These are phyloP conservation scores for Phytophthora boehmeriae DNA, from an alignment of 352 stramenopile genomes.

Conservation along the genomic window DNA sequence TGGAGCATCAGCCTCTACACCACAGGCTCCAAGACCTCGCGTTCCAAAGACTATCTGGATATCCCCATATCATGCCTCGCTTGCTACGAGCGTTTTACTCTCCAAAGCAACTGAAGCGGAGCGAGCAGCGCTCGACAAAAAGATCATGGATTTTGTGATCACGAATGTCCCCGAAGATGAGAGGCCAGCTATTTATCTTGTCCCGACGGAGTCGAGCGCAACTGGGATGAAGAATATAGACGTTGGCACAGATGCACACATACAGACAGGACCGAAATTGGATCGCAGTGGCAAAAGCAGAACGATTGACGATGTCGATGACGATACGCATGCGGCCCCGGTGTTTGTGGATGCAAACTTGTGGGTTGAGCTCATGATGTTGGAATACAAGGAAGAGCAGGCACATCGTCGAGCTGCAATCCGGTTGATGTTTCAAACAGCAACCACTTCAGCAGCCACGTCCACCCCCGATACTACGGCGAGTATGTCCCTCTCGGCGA, in stretches of 20 bases:
- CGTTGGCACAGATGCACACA: slow-evolving; percentile 5
- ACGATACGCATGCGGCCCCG: background rate
- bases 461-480: slow-evolving; percentile 17
- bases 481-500: slow-evolving; percentile 26
- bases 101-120: slow-evolving; percentile 73
- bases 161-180: slow-evolving; percentile 70
- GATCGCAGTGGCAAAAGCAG: slow-evolving; percentile 13
- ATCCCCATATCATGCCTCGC: slow-evolving; percentile 71
- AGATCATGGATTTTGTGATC: slow-evolving; percentile 69
- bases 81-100: slow-evolving; percentile 76
- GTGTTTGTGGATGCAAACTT: slow-evolving; percentile 81
- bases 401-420: slow-evolving; percentile 89
- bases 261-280: slow-evolving; percentile 18
- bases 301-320: slow-evolving; percentile 11
- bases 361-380: slow-evolving; percentile 89
- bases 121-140: slow-evolving; percentile 58
- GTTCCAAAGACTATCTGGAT: slow-evolving; percentile 86
- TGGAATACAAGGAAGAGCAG: slow-evolving; percentile 93
- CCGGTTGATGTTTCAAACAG: slow-evolving; percentile 93
- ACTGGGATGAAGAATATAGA: background rate
- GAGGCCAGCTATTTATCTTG: slow-evolving; percentile 49
- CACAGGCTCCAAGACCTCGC: background rate
- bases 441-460: slow-evolving; percentile 42
- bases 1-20: background rate
- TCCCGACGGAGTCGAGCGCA: slow-evolving; percentile 17